phyloP scores from a whole-genome alignment of 2,329 filamentous ascomycete species.

The Monosporascus sp. region DNA sequence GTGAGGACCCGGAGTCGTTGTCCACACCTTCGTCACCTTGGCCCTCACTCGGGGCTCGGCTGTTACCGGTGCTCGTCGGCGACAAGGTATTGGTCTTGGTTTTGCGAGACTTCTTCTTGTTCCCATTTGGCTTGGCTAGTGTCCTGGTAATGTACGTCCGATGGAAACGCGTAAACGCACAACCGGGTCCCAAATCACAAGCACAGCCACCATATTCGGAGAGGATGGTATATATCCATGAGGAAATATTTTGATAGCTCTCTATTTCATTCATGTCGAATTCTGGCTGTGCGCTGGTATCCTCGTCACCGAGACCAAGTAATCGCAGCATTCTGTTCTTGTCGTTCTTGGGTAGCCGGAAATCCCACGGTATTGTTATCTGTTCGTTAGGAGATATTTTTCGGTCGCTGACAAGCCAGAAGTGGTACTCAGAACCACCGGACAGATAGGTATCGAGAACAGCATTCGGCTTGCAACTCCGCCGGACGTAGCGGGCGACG shows the following conservation, averaged over 20 bases:
- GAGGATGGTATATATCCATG: slow-evolving; percentile 64
- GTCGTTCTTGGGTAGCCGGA: slow-evolving; percentile 51
- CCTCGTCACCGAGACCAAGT: slow-evolving; percentile 59
- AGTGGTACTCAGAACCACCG: slow-evolving; percentile 74
- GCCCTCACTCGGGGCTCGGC: slow-evolving; percentile 59
- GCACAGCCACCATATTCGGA: slow-evolving; percentile 78
- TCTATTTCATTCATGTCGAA: slow-evolving; percentile 55
- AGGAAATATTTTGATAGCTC: slow-evolving; percentile 50
- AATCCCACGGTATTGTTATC: slow-evolving; percentile 65
- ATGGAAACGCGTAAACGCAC: slow-evolving; percentile 60
- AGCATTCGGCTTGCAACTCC: slow-evolving; percentile 90
- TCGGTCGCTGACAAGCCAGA: slow-evolving; percentile 84
- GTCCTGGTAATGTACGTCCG: slow-evolving; percentile 48
- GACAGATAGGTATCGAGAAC: slow-evolving; percentile 80
- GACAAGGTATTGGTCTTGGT: slow-evolving; percentile 51
- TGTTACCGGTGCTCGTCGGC: slow-evolving; percentile 59
- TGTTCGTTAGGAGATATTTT: slow-evolving; percentile 62
- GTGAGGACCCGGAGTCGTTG: slow-evolving; percentile 50
- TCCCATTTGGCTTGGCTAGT: slow-evolving; percentile 31
- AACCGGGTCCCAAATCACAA: slow-evolving; percentile 59
- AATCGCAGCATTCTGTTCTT: slow-evolving; percentile 51
- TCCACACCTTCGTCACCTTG: slow-evolving; percentile 51
- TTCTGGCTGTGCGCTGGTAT: slow-evolving; percentile 41
- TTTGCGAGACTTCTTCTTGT: slow-evolving; percentile 48
- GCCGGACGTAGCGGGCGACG: slow-evolving; percentile 77